Percentiles rank a stretch among this genome's conserved stretches.
Conservation (phyloP, 1,284 basidiomycete species). For the Paramarasmius palmivorus region DNA sequence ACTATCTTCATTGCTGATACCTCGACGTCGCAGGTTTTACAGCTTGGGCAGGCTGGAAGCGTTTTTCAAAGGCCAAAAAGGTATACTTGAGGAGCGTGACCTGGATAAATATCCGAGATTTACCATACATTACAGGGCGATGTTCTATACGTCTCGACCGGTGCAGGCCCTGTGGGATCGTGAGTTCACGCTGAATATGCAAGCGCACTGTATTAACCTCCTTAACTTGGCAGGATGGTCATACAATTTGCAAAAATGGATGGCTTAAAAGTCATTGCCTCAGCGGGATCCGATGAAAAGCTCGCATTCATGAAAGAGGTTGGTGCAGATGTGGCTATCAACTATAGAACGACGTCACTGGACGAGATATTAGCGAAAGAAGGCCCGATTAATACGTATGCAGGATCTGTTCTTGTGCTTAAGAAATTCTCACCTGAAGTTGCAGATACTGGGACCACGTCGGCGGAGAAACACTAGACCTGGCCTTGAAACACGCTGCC, state of each 20-base stretch:
- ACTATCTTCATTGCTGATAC: too few species aligned
- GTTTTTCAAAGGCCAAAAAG: slow-evolving; percentile 37
- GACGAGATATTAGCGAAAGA: slow-evolving; percentile 55
- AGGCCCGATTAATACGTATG: slow-evolving; percentile 56
- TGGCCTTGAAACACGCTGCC: slow-evolving; percentile 19
- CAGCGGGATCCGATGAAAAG: slow-evolving; percentile 73
- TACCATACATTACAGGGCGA: slow-evolving; percentile 45
- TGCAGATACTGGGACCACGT: slow-evolving; percentile 42
- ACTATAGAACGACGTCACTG: slow-evolving; percentile 66
- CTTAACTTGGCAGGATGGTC: slow-evolving; percentile 30
- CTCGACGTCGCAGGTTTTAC: slow-evolving; percentile 24
- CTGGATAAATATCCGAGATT: not conserved
- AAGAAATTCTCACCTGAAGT: not conserved
- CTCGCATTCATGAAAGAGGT: slow-evolving; percentile 61
- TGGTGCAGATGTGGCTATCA: slow-evolving; percentile 72
- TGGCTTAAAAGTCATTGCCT: slow-evolving; percentile 71
- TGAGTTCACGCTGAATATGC: slow-evolving; percentile 19
- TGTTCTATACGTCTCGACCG: slow-evolving; percentile 56
- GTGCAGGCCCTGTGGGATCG: slow-evolving; percentile 53
- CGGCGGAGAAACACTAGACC: slow-evolving; percentile 25
- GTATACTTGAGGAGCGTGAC: slow-evolving; percentile 16
- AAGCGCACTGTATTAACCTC: too few species aligned
- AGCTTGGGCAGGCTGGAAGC: slow-evolving; percentile 42
- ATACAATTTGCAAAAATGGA: slow-evolving; percentile 63
- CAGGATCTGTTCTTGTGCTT: not conserved